phyloP scores from a whole-genome alignment of 352 stramenopile species.

The Elongisporangium undulatum region DNA sequence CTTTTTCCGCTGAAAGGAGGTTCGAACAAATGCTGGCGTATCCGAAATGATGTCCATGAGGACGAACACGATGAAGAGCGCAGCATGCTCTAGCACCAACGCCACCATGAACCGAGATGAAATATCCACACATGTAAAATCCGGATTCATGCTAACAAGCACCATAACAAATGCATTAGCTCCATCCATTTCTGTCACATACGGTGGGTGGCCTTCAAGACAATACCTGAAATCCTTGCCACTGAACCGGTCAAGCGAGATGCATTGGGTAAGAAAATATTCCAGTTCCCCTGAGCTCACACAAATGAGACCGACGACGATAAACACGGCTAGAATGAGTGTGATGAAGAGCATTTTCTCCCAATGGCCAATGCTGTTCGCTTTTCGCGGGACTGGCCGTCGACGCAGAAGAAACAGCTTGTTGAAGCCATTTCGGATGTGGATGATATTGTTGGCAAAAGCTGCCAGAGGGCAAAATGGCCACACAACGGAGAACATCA shows the following conservation, averaged over 20 bases:
- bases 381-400: constrained; percentile 67
- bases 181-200: constrained; percentile 2
- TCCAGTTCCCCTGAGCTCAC: constrained; percentile 81
- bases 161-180: constrained; percentile 1
- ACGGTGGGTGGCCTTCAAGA: constrained; percentile 1
- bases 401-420: constrained; percentile 72
- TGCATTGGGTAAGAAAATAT: constrained; percentile 77
- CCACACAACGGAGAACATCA: constrained; percentile 89
- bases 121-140: constrained; percentile 75
- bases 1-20: constrained; percentile 82
- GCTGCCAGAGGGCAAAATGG: constrained; percentile 77
- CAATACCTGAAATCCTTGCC: constrained; percentile 79
- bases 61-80: constrained; percentile 70
- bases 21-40: constrained; percentile 65
- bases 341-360: constrained; percentile 87
- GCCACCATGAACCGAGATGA: constrained; percentile 77
- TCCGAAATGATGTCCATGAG: constrained; percentile 81
- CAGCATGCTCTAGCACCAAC: constrained; percentile 69
- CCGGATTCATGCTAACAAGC: constrained; percentile 62
- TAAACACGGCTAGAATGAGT: constrained; percentile 74
- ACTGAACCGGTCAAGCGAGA: constrained; percentile 66
- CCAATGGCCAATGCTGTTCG: constrained; percentile 85
- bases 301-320: constrained; percentile 81
- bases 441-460: constrained; percentile 75
- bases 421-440: constrained; percentile 84